A percentile compares a stretch with the other conserved stretches of the same genome.
Evolutionary conservation across 2,329 filamentous ascomycete species (phyloP).

Genomic region (Dryadomyces quercivorus): DNA sequence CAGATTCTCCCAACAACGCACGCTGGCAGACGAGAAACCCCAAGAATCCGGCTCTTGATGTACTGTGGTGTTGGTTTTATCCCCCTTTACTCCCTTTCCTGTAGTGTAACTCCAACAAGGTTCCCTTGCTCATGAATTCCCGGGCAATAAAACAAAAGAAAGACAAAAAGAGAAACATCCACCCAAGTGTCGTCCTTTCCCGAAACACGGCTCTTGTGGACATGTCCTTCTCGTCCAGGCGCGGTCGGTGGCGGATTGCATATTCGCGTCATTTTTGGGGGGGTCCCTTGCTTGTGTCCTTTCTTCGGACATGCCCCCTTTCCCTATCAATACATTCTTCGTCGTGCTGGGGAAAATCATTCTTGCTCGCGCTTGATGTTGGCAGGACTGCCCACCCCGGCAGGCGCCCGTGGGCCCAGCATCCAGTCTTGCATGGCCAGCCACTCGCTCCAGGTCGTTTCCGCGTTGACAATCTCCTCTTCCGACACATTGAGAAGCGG

Average conservation of each 20-base stretch:
- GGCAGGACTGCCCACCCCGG: constrained; percentile 15
- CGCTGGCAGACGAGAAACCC: no score
- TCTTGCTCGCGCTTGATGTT: constrained; percentile 12
- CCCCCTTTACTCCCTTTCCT: neutral
- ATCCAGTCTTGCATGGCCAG: constrained; percentile 97
- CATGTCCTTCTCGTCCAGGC: neutral
- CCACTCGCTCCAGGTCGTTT: constrained; percentile 87
- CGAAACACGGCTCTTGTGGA: neutral
- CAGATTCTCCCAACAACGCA: no score
- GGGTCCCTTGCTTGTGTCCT: neutral
- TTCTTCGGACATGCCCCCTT: neutral
- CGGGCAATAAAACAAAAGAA: neutral
- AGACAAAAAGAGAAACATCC: neutral
- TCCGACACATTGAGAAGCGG: constrained; percentile 68
- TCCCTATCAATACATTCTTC: neutral
- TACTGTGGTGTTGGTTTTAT: neutral
- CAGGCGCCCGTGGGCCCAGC: constrained; percentile 70
- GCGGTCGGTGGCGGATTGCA: no score
- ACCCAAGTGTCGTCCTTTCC: neutral
- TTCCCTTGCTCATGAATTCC: neutral
- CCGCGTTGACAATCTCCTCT: constrained; percentile 70
- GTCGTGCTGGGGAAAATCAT: neutral
- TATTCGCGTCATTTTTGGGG: no score
- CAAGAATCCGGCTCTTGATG: neutral
- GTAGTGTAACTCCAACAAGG: neutral